Evolutionary conservation across 2,329 filamentous ascomycete genomes (phyloP), one percentile per base, ranked within the genome.

Genomic region (Cercospora sojina): DNA sequence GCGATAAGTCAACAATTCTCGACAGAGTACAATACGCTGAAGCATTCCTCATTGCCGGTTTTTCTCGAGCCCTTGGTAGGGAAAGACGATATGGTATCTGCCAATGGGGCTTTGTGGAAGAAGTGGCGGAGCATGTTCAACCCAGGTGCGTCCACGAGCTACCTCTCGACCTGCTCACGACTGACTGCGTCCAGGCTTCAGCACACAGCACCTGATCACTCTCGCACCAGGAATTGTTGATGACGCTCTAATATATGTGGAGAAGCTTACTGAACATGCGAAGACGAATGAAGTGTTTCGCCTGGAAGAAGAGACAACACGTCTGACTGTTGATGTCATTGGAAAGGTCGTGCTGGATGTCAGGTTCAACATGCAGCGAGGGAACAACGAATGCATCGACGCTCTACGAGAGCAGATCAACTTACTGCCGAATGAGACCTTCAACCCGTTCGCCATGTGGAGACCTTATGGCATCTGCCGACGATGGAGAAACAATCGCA

Each of bases 61-160:
- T 72, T 71, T 31, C 64, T 74, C n/a, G 31, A 61, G 8, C 58
- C 47, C 16, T 63, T 74, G 2, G 69, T 64, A 5, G 72, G 72
- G 5, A 68, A 65, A n/a, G 70, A 67, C 9, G 71, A 74, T 57
- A 70, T 74, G 67, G 67, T 82, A 0, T 73, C 73, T 1, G 73
- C 74, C 23, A 76, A 80, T 53, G 80, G 80, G 0, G 67, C 74
- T 3, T 47, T 70, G 7, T 82, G 81, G 80, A 82, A 81, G 71
- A 78, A 76, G 56, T 81, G 80, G 80, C 73, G 80, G 55, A 70
- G 66, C 29, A 77, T 79, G 16, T 82, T 82, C 74, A 81, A 81
- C 53, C 79, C 80, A 5, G 49, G 60, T 55, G n/a, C 18, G 47
- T 38, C 3, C 10, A 8, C 18, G n/a, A 20, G 13, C 12, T 8